phyloP scores from a whole-genome alignment of 2,329 filamentous ascomycete species.

The Hortaea sp. region DNA sequence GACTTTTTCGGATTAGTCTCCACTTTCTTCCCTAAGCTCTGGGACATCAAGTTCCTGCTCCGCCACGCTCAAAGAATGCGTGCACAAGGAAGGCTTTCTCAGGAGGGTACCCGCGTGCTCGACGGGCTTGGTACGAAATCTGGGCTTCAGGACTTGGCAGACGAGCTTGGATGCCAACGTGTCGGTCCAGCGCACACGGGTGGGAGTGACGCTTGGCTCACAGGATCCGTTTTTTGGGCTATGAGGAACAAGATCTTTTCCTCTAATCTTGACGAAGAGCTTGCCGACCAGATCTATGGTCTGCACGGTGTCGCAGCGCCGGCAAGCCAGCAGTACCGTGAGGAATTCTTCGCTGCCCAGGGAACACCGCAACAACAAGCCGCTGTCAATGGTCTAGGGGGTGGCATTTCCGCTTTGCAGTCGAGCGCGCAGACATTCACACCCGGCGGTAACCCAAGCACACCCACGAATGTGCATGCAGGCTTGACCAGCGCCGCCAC shows the following conservation, averaged over 20 bases:
- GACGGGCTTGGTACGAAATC: slow-evolving; percentile 83
- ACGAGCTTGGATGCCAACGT: slow-evolving; percentile 82
- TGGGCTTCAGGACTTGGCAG: slow-evolving; percentile 84
- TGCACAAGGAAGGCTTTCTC: slow-evolving; percentile 40
- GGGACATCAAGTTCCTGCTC: slow-evolving; percentile 96
- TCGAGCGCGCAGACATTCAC: slow-evolving; percentile 27
- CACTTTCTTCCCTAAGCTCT: slow-evolving; percentile 85
- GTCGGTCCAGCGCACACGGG: slow-evolving; percentile 84
- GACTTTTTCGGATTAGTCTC: slow-evolving; percentile 84
- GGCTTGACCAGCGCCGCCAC: slow-evolving; percentile 30
- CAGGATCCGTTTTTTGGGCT: slow-evolving; percentile 89
- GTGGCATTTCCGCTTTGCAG: slow-evolving; percentile 15
- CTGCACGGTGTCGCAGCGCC: slow-evolving; percentile 53
- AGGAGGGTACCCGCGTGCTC: slow-evolving; percentile 61
- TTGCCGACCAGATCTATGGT: slow-evolving; percentile 91
- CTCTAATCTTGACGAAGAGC: slow-evolving; percentile 62
- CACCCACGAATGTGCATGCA: slow-evolving; percentile 50
- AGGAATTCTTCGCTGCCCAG: slow-evolving; percentile 35
- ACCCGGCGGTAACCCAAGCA: slow-evolving; percentile 48
- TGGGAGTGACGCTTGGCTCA: slow-evolving; percentile 86
- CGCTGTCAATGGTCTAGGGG: slow-evolving; percentile 4
- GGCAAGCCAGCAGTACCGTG: slow-evolving; percentile 43
- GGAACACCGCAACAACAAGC: slow-evolving; percentile 23
- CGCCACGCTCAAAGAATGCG: slow-evolving; percentile 60
- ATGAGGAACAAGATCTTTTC: slow-evolving; percentile 83